Evolutionary conservation across 2,329 filamentous ascomycete genomes (phyloP), one percentile per base, ranked within the genome.

Genomic region (Talaromyces sp.): DNA sequence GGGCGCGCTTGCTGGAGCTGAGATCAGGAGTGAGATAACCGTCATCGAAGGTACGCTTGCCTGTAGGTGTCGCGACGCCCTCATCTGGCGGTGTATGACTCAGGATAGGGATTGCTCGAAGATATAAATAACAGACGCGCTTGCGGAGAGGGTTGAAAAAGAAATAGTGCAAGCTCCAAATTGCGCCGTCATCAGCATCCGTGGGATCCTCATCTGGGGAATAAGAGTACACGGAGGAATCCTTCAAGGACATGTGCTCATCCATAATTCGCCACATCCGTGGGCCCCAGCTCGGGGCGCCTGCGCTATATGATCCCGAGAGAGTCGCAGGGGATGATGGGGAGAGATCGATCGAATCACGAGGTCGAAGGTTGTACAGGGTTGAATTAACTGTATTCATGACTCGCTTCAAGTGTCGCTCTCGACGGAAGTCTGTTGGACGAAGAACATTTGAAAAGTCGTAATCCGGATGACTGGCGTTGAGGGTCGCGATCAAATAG

Each of bases 111-210:
- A 97, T 85, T n/a, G 90, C 92, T 56, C 93, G 88, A 41, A 97
- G 84, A 67, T 97, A 95, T 41, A 99, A 78, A 70, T 99, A 99
- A 55, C 91, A 92, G 16, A 99, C 93, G 37, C 94, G 86, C 78
- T 97, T 97, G 68, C 88, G 83, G 22, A 86, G 80, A 66, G 93
- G 93, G 79, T 96, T 97, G 82, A 97, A 97, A 73, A 97, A 96
- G 78, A 99, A 96, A 74, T 96, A 97, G 72, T 97, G 92, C 57
- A 92, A 82, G 45, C 90, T 91, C 93, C 93, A 99, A 57, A 99
- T 92, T 9, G 92, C 88, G 56, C 90, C 90, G 67, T 97, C 91
- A 56, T 96, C 93, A 55, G 96, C 92, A 58, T 91, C 91, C 65
- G 95, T 96, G 0, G 91, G 91, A 67, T 96, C 92, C 56, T 92